Conservation (phyloP, 2,329 filamentous ascomycete genomes). For the Chaetomium sp. region DNA sequence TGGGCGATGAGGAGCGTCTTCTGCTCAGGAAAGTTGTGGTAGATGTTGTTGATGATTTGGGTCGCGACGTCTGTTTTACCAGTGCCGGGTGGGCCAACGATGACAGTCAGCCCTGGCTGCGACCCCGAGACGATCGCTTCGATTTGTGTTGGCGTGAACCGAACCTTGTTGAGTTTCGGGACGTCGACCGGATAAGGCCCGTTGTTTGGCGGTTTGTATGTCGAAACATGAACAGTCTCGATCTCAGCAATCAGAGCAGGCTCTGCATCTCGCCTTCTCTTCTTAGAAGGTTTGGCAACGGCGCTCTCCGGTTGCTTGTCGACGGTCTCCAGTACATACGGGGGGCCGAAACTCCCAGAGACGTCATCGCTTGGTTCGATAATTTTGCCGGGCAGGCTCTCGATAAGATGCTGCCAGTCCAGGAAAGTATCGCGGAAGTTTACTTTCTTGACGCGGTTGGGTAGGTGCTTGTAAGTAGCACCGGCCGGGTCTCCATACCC, state of each 20-base stretch:
- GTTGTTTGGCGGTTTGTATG: slow-evolving; percentile 84
- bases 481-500: slow-evolving; percentile 91
- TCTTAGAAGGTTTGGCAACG: slow-evolving; percentile 69
- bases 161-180: slow-evolving; percentile 78
- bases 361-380: slow-evolving; percentile 76
- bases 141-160: slow-evolving; percentile 88
- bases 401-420: slow-evolving; percentile 90
- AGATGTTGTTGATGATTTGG: slow-evolving; percentile 98
- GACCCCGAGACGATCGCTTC: slow-evolving; percentile 93
- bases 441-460: slow-evolving; percentile 74
- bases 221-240: slow-evolving; percentile 77
- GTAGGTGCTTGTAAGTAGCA: slow-evolving; percentile 80
- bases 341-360: slow-evolving; percentile 76
- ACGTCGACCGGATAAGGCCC: slow-evolving; percentile 87
- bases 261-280: slow-evolving; percentile 79
- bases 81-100: slow-evolving; percentile 93
- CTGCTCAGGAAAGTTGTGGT: slow-evolving; percentile 94
- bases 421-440: slow-evolving; percentile 95
- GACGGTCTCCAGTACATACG: slow-evolving; percentile 77
- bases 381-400: slow-evolving; percentile 84
- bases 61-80: slow-evolving; percentile 99
- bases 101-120: slow-evolving; percentile 89
- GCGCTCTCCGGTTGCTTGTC: slow-evolving; percentile 56
- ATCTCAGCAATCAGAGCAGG: slow-evolving; percentile 62
- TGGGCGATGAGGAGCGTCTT: slow-evolving; percentile 91